Base-by-base conservation (phyloP, 2,329 filamentous ascomycete species). In the Rosellinia necatrix region DNA sequence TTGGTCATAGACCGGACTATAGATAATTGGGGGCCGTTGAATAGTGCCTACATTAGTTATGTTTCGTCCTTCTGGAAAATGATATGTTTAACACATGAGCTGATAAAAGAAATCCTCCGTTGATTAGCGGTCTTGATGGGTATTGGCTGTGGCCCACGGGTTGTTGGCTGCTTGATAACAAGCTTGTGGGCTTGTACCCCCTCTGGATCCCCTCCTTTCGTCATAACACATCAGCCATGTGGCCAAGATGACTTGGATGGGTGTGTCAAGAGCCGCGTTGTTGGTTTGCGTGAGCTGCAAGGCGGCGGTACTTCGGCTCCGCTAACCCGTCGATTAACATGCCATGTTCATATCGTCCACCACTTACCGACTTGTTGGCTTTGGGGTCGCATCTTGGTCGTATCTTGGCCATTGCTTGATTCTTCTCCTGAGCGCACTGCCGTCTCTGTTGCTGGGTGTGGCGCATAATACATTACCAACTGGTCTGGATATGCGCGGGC, bases 301-400 rank as follows among this genome's bases (percentile, higher is more conserved):
- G 58, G 58, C 67, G 67, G 67, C 67, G 61, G 64, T 70, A 65
- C 65, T 57, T 70, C 67, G 67, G 67, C 62, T 66, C 65, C 60
- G 66, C 53, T 55, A 60, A 30, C 32, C 46, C 57, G 55, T 43
- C 58, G 61, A 62, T 63, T 64, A 22, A 42, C 41, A 48, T 40
- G 41, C 35, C 51, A 27, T 42, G 22, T 22, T 5, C 22, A 40
- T 48, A 51, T 47, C 7, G 15, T 35, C 25, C 27, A 25, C 37
- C 42, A 25, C 19, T 15, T 21, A 37, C 30, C 3, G 35, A 51
- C 22, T 24, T n/a, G 17, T 40, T 35, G 49, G 35, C n/a, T 27
- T 48, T 44, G 41, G 47, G 47, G 41, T 38, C 15, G n/a, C 24
- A 17, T 44, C 40, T 49, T 51, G 27, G 24, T 48, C 37, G 24